Conservation (phyloP, 2,329 filamentous ascomycete genomes). For the Fusarium duplospermum region DNA sequence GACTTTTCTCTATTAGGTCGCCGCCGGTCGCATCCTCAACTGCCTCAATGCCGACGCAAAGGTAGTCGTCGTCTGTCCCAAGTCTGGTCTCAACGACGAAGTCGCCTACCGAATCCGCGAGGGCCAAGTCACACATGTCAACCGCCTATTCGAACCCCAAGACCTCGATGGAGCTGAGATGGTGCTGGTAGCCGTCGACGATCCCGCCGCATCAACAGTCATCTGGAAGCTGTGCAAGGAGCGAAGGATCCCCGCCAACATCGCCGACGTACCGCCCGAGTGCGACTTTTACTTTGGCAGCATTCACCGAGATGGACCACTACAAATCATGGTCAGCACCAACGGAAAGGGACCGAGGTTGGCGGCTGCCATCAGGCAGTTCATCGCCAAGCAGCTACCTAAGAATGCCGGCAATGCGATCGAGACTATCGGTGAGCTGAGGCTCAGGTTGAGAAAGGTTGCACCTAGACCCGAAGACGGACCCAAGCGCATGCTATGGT, state of each 20-base stretch:
- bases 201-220: constrained; percentile 86
- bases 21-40: constrained; percentile 92
- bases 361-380: constrained; percentile 84
- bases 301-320: constrained; percentile 91
- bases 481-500: constrained; percentile 92
- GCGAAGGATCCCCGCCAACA: constrained; percentile 87
- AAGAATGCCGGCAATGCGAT: constrained; percentile 87
- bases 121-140: constrained; percentile 81
- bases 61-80: constrained; percentile 86
- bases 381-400: constrained; percentile 83
- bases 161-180: constrained; percentile 87
- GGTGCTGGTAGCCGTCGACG: constrained; percentile 94
- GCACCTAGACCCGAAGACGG: constrained; percentile 80
- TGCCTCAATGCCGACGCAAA: constrained; percentile 94
- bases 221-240: constrained; percentile 97
- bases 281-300: constrained; percentile 99
- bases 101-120: constrained; percentile 83
- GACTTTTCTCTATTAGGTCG: constrained; percentile 73
- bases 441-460: constrained; percentile 80
- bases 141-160: constrained; percentile 85
- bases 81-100: constrained; percentile 85
- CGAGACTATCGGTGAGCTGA: constrained; percentile 81
- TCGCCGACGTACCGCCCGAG: constrained; percentile 95
- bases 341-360: constrained; percentile 96
- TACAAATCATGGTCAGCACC: constrained; percentile 99